Evolutionary conservation across 2,329 filamentous ascomycete species (phyloP), one percentile per base, ranked within the genome.

Genomic region (Lecanicillium sp.): DNA sequence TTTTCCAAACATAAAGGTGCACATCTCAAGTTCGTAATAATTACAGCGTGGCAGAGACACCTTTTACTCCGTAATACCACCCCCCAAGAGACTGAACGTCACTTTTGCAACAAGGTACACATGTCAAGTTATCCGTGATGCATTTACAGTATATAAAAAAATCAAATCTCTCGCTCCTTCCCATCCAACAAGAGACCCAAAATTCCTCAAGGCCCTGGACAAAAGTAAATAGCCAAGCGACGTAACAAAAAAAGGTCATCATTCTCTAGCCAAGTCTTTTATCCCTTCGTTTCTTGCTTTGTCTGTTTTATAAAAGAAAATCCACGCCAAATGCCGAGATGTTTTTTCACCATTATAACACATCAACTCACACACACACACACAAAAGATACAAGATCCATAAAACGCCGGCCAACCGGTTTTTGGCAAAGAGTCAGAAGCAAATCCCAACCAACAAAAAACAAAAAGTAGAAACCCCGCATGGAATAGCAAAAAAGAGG

Each of bases 401-500:
- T 10, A 8, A 44, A 49, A 49, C 47, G 47, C 47, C 47, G 27
- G 40, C 47, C 47, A 49, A 44, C 47, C 40, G 12, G 14, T 44
- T 39, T 29, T 38, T 39, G 40, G 38, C 29, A 24, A 40, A 27
- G 23, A 33, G 29, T n/a, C n/a, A n/a, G n/a, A n/a, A n/a, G n/a
- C n/a, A 43, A 30, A 40, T 5, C 12, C 7, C n/a, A 35, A 35
- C 32, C 32, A 6, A 39, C 9, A 15, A n/a, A 21, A 46, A 50
- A 42, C 38, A 33, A 46, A 48, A 46, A 47, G 27, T 30, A 54
- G 39, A 50, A 29, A 46, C 42, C 44, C 47, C 36, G 44, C 36
- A 23, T 42, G 30, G 49, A 49, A 51, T 48, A 49, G 49, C 47
- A 23, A 48, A 51, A 40, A 30, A 27, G 43, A 51, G 44, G 44